Evolutionary conservation across 1,284 basidiomycete genomes (phyloP).

Genomic region (Coniferiporia weirii): DNA sequence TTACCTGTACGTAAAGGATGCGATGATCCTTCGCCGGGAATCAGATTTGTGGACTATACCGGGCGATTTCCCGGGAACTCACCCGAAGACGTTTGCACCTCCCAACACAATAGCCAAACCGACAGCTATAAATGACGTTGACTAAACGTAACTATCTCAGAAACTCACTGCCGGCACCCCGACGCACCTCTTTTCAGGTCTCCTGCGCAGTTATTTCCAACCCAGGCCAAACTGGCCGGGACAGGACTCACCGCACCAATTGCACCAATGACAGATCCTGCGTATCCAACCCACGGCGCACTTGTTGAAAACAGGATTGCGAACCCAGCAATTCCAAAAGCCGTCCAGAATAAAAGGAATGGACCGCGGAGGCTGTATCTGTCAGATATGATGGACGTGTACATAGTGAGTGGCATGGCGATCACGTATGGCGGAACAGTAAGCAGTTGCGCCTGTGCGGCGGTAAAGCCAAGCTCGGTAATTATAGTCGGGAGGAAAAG

Average conservation of each 20-base stretch:
- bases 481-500: slow-evolving; percentile 57
- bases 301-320: slow-evolving; percentile 6
- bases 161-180: slow-evolving; percentile 27
- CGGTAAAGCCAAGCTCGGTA: slow-evolving; percentile 47
- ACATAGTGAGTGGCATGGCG: slow-evolving; percentile 9
- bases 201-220: slow-evolving; percentile 50
- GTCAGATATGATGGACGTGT: slow-evolving; percentile 5
- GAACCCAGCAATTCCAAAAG: slow-evolving; percentile 2
- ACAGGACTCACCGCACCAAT: slow-evolving; percentile 52
- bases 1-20: slow-evolving; percentile 4
- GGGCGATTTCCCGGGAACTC: background rate
- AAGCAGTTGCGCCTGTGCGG: slow-evolving; percentile 54
- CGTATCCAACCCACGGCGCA: slow-evolving; percentile 31
- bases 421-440: slow-evolving; percentile 44
- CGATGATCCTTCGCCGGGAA: background rate
- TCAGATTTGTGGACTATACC: background rate
- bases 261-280: slow-evolving; percentile 47
- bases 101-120: slow-evolving; percentile 2
- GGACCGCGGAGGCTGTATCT: background rate
- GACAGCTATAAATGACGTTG: slow-evolving; percentile 28
- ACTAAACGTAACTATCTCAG: too few relatives aligned
- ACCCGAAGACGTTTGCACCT: slow-evolving; percentile 4
- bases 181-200: slow-evolving; percentile 47
- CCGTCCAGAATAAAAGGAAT: slow-evolving; percentile 6
- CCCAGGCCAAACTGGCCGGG: slow-evolving; percentile 51